Conservation (phyloP, 768 basidiomycete species). For the Rhodotorula taiwanensis region DNA sequence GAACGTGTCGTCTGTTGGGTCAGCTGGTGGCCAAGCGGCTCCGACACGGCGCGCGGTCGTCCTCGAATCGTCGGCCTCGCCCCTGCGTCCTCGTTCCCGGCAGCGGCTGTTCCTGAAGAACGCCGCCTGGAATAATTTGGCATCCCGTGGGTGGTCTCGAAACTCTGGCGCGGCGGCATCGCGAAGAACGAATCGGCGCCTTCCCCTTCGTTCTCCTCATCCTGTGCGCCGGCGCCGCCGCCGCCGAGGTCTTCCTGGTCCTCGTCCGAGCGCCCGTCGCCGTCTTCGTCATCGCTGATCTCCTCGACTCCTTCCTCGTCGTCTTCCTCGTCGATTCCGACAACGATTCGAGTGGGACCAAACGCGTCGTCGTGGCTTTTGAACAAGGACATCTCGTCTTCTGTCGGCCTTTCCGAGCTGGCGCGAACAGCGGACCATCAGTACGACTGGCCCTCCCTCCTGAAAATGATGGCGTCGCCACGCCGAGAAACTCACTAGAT, state of each 20-base stretch:
- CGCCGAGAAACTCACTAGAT: constrained; percentile 27
- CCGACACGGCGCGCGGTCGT: constrained; percentile 4
- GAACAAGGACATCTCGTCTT: constrained; percentile 31
- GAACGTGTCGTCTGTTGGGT: too few relatives aligned
- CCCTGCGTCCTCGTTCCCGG: not conserved
- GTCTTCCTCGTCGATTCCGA: not conserved
- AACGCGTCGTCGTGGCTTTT: constrained; percentile 3
- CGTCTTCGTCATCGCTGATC: not conserved
- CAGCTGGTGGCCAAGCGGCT: not conserved
- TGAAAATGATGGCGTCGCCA: too few relatives aligned
- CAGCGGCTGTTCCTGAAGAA: too few relatives aligned
- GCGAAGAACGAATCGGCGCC: constrained; percentile 1
- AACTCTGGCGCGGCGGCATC: not conserved
- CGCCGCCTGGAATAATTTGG: too few relatives aligned
- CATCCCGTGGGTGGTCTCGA: not conserved
- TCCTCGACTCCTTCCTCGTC: constrained; percentile 4
- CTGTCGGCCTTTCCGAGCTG: constrained; percentile 13
- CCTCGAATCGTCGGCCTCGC: not conserved
- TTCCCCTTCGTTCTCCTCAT: constrained; percentile 7
- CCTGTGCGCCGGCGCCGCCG: not conserved
- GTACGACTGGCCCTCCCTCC: too few relatives aligned
- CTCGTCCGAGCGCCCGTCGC: too few relatives aligned
- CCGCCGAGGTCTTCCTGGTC: not conserved
- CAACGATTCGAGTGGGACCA: not conserved
- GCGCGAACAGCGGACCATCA: too few relatives aligned